These are phyloP conservation scores for Tricholoma flavovirens DNA, from an alignment of 768 basidiomycete genomes.

Conservation along the genomic window DNA sequence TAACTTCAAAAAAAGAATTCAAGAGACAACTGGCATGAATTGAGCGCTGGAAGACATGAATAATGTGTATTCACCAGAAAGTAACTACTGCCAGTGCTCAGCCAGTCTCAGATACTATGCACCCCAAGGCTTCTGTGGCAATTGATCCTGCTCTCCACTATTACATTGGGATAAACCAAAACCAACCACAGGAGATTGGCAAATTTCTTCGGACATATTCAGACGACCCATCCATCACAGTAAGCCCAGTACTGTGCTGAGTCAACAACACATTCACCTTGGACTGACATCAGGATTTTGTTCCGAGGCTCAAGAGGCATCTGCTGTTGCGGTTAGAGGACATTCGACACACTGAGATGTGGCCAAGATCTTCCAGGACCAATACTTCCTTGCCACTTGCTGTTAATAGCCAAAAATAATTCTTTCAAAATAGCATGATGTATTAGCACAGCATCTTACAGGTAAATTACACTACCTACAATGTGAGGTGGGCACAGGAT, in stretches of 20 bases:
- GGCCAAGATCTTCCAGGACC: conserved; percentile 9
- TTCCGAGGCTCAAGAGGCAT: neutral
- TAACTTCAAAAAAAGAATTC: conserved; percentile 5
- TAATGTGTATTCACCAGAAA: conserved; percentile 1
- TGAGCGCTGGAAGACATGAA: neutral
- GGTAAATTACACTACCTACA: conserved; percentile 33
- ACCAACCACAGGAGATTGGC: neutral
- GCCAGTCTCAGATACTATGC: neutral
- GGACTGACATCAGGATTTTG: neutral
- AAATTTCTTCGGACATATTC: neutral
- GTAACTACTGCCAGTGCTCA: neutral
- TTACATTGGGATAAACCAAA: neutral
- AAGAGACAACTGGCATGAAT: conserved; percentile 4
- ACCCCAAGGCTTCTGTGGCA: neutral
- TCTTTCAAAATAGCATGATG: neutral
- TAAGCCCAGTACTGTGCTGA: neutral
- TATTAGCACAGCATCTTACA: neutral
- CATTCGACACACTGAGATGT: neutral
- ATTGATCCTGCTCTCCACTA: neutral
- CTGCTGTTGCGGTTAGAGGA: conserved; percentile 8
- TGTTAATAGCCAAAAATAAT: neutral
- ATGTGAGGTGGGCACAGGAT: conserved; percentile 20
- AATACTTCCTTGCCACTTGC: conserved; percentile 14
- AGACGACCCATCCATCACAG: conserved; percentile 7
- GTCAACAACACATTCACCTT: no score